These are phyloP conservation scores for Vitis rupestris DNA, from an alignment of 164 flowering plant genomes.

Conservation along the genomic window DNA sequence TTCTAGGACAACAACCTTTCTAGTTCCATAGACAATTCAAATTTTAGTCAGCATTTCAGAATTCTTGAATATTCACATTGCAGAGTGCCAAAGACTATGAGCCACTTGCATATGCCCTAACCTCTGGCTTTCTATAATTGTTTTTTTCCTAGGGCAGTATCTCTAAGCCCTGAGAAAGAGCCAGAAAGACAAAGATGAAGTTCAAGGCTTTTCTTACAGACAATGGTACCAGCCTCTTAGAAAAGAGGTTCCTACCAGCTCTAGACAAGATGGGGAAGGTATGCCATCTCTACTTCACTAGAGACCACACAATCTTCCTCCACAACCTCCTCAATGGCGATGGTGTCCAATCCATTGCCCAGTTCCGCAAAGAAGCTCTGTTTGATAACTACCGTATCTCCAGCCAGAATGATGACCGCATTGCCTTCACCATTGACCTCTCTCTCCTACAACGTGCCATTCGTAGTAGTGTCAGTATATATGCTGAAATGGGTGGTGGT, in stretches of 20 bases:
- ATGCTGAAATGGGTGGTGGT: slow-evolving; percentile 26
- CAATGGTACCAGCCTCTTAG: slow-evolving; percentile 71
- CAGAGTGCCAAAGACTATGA: too few species aligned
- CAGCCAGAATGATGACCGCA: slow-evolving; percentile 81
- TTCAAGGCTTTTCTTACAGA: slow-evolving; percentile 90
- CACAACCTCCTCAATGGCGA: slow-evolving; percentile 84
- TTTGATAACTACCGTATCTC: slow-evolving; percentile 86
- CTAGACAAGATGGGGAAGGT: slow-evolving; percentile 78
- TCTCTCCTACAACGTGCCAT: slow-evolving; percentile 84
- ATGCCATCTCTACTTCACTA: slow-evolving; percentile 77
- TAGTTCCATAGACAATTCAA: too few species aligned
- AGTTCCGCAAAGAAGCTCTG: slow-evolving; percentile 68
- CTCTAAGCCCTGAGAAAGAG: neutral
- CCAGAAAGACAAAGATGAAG: slow-evolving; percentile 50
- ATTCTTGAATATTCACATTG: too few species aligned
- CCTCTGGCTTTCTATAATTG: too few species aligned
- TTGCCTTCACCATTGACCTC: slow-evolving; percentile 78
- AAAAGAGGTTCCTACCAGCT: slow-evolving; percentile 79
- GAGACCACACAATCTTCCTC: slow-evolving; percentile 73
- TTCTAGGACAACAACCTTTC: too few species aligned
- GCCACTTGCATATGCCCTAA: too few species aligned
- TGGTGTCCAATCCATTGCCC: slow-evolving; percentile 82
- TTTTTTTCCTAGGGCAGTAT: too few species aligned
- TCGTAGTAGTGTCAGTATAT: slow-evolving; percentile 65
- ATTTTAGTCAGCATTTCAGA: too few species aligned